Evolutionary conservation across 148 eudicot species (phyloP).

Genomic region (Camellia sinensis): DNA sequence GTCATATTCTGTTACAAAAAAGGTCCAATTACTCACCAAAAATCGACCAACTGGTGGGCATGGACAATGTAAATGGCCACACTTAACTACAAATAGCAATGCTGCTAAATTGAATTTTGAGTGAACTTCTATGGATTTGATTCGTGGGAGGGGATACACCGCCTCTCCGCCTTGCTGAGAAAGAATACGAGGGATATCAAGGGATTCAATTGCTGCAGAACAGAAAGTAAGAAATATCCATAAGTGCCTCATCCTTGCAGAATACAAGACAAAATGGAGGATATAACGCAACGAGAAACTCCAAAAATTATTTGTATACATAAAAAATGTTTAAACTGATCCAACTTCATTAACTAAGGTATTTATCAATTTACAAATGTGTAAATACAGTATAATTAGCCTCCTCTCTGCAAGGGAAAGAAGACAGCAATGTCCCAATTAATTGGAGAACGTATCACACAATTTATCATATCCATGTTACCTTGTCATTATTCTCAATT

Average conservation of each 20-base stretch:
- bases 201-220: conserved; percentile 73
- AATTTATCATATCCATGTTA: neutral
- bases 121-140: conserved; percentile 83
- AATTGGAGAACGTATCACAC: neutral
- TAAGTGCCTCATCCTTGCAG: conserved; percentile 6
- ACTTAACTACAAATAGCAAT: conserved; percentile 87
- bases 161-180: conserved; percentile 99
- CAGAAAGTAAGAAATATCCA: conserved; percentile 9
- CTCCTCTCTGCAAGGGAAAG: neutral
- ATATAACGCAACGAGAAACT: neutral
- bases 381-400: neutral
- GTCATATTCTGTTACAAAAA: conserved; percentile 52
- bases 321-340: neutral
- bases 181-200: conserved; percentile 87
- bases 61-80: conserved; percentile 2
- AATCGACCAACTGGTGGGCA: conserved; percentile 5
- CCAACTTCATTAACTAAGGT: neutral
- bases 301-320: neutral
- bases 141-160: conserved; percentile 90
- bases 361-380: neutral
- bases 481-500: neutral
- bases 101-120: conserved; percentile 81
- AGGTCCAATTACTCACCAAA: conserved; percentile 14
- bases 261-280: conserved; percentile 8
- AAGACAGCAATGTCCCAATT: neutral